phyloP scores from a whole-genome alignment of 306 rosid species.

The Oxytropis ochrocephala region DNA sequence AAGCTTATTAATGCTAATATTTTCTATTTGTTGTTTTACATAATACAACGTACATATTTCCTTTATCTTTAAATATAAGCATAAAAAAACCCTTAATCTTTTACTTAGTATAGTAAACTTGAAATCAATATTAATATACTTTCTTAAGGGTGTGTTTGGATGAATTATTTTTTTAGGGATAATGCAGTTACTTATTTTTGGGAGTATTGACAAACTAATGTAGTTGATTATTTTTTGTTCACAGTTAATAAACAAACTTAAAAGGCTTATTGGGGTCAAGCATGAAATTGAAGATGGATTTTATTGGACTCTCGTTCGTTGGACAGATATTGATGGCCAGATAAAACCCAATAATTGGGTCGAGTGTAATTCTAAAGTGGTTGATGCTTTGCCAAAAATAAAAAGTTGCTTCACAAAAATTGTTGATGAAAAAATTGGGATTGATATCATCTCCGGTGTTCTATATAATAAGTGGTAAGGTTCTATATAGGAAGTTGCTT shows the following conservation, averaged over 20 bases:
- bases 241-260: slow-evolving; percentile 54
- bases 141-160: too few relatives aligned
- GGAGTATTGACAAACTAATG: background rate
- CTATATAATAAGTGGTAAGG: slow-evolving; percentile 71
- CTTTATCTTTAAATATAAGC: too few relatives aligned
- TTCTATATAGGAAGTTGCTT: too few relatives aligned
- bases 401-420: slow-evolving; percentile 80
- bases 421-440: slow-evolving; percentile 62
- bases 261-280: slow-evolving; percentile 60
- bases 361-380: slow-evolving; percentile 64
- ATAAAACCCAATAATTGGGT: slow-evolving; percentile 37
- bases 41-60: background rate
- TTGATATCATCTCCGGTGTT: slow-evolving; percentile 65
- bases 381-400: slow-evolving; percentile 68
- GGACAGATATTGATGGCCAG: slow-evolving; percentile 36
- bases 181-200: too few relatives aligned
- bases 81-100: too few relatives aligned
- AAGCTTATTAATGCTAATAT: too few relatives aligned
- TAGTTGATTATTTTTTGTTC: slow-evolving; percentile 21
- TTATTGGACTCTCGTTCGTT: slow-evolving; percentile 51
- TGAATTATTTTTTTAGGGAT: too few relatives aligned
- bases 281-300: slow-evolving; percentile 72
- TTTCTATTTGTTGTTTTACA: too few relatives aligned
- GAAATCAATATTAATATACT: too few relatives aligned
- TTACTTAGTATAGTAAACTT: too few relatives aligned